A percentile compares a stretch with the other conserved stretches of the same genome.
Conservation (phyloP, 2,329 filamentous ascomycete species). For the Rachicladosporium sp. region DNA sequence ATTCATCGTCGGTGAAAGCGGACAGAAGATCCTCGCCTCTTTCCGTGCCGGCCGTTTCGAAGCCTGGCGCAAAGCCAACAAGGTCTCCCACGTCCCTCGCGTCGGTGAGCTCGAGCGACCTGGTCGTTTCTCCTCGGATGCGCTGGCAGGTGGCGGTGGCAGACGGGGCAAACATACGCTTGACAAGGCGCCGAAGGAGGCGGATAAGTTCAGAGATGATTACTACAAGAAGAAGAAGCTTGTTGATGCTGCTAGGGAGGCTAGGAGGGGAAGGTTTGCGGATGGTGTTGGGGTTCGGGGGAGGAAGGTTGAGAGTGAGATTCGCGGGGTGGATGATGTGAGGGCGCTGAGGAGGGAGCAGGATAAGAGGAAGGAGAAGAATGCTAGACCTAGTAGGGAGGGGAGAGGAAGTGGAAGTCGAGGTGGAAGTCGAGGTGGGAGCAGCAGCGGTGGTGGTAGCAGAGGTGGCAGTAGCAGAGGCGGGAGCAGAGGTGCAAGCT, state of each 20-base stretch:
- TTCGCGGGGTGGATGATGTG: conserved; percentile 74
- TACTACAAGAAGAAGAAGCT: conserved; percentile 85
- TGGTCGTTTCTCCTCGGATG: too few relatives aligned
- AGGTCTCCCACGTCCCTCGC: conserved; percentile 62
- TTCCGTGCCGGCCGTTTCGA: conserved; percentile 94
- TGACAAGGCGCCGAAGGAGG: conserved; percentile 80
- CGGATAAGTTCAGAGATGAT: conserved; percentile 85
- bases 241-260: conserved; percentile 75
- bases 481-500: too few relatives aligned
- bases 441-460: too few relatives aligned
- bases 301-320: conserved; percentile 57
- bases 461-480: too few relatives aligned
- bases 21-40: conserved; percentile 86
- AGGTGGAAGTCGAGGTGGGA: too few relatives aligned
- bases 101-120: conserved; percentile 65
- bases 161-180: conserved; percentile 73
- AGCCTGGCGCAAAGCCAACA: conserved; percentile 77
- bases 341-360: conserved; percentile 66
- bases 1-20: conserved; percentile 74
- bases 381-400: conserved; percentile 52
- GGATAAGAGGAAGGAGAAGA: conserved; percentile 74
- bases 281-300: conserved; percentile 36
- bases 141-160: conserved; percentile 19
- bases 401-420: too few relatives aligned
- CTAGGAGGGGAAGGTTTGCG: conserved; percentile 60